Conservation (phyloP, 805 yeast genomes). For the Wickerhamomyces strasburgensis region DNA sequence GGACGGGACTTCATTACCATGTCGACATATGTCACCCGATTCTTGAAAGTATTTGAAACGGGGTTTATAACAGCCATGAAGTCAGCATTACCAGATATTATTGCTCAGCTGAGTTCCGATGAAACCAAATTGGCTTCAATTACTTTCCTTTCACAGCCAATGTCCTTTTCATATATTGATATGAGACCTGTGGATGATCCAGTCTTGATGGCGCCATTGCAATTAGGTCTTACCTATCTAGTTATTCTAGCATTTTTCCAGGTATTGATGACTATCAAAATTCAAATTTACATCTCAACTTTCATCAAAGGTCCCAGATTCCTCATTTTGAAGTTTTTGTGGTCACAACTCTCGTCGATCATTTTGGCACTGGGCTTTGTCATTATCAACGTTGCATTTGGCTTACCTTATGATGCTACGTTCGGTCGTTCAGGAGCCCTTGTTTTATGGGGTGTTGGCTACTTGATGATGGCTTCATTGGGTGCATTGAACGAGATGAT, state of each 20-base stretch:
- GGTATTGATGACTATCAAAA: conserved; percentile 49
- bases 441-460: conserved; percentile 65
- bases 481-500: conserved; percentile 68
- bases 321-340: conserved; percentile 34
- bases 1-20: conserved; percentile 56
- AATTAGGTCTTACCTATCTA: conserved; percentile 68
- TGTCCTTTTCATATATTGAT: conserved; percentile 32
- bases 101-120: conserved; percentile 31
- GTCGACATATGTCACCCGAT: conserved; percentile 38
- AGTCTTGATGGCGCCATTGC: conserved; percentile 58
- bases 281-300: conserved; percentile 34
- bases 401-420: conserved; percentile 47
- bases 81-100: conserved; percentile 4
- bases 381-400: conserved; percentile 60
- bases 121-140: conserved; percentile 20
- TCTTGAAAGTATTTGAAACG: conserved; percentile 39
- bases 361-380: conserved; percentile 54
- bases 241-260: conserved; percentile 70
- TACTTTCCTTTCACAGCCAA: conserved; percentile 10
- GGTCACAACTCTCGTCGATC: conserved; percentile 48
- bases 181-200: conserved; percentile 42
- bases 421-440: conserved; percentile 69
- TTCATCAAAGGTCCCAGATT: conserved; percentile 39
- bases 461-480: conserved; percentile 62
- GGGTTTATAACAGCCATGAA: conserved; percentile 7